Percentiles rank a stretch among this genome's conserved stretches.
These are phyloP conservation scores for Truncatella angustata DNA, from an alignment of 2,329 filamentous ascomycete genomes.

Conservation along the genomic window DNA sequence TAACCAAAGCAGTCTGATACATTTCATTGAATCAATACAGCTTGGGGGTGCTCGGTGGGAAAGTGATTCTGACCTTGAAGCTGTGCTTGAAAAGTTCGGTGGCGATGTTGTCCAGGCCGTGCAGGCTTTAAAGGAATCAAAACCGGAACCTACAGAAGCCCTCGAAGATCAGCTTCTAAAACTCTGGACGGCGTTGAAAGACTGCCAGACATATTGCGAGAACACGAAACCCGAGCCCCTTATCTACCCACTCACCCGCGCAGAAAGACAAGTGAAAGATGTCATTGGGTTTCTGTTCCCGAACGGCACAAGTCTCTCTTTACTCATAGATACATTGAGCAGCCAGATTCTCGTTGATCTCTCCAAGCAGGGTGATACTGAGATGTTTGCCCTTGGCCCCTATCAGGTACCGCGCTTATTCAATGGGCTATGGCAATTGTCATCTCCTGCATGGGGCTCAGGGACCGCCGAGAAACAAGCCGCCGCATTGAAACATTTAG, in stretches of 20 bases:
- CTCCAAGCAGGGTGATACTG: conserved; percentile 2
- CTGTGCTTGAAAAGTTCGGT: conserved; percentile 23
- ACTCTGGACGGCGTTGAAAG: conserved; percentile 19
- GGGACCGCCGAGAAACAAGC: conserved; percentile 24
- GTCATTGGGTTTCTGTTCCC: conserved; percentile 24
- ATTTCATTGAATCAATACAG: conserved; percentile 21
- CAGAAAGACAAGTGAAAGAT: conserved; percentile 31
- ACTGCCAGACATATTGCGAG: conserved; percentile 24
- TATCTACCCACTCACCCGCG: conserved; percentile 24
- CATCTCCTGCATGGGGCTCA: conserved; percentile 28
- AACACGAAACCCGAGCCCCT: conserved; percentile 10
- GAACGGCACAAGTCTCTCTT: neutral
- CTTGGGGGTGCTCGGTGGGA: conserved; percentile 20
- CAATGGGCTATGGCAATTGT: conserved; percentile 29
- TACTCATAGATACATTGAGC: neutral
- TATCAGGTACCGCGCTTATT: conserved; percentile 25
- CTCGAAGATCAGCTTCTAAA: conserved; percentile 18
- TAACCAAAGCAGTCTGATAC: conserved; percentile 19
- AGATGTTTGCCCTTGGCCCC: conserved; percentile 20
- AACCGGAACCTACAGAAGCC: conserved; percentile 13
- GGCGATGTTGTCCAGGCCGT: conserved; percentile 36
- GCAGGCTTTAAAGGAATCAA: conserved; percentile 34
- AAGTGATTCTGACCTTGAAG: conserved; percentile 17
- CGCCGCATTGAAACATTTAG: conserved; percentile 21
- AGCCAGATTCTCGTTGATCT: neutral